Base-by-base conservation (phyloP, 2,329 filamentous ascomycete species). In the Lachnellula suecica region DNA sequence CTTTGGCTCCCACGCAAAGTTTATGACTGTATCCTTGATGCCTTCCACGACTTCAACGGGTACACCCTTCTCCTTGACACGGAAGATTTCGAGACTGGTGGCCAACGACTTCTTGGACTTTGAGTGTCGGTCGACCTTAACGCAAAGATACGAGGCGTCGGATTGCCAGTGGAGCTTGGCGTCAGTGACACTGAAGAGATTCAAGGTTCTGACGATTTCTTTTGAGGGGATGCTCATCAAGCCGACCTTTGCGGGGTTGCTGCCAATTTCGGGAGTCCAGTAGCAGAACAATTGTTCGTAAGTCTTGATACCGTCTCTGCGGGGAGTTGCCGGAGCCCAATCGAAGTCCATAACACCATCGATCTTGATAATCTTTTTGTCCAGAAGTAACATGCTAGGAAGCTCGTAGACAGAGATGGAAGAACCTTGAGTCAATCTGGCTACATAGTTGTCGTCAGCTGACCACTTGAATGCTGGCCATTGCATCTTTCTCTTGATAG, bases 381-480 rank as follows among this genome's bases (percentile, higher is more conserved):
- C 90, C 56, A 96, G 79, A 43, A 96, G 81, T 68, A 88, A 89
- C 91, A 96, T 96, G 66, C 86, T 82, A 38, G 91, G 91, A 13
- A 91, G 77, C 71, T 96, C 91, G 71, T 96, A 96, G 65, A 96
- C 84, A 47, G 90, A 94, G 67, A 99, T 96, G 50, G 89, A 91
- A 62, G 91, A 84, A 60, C 88, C 89, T 60, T 91, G 91, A 57
- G 85, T 91, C 77, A 97, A 85, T 58, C 94, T 86, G 20, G 94
- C 94, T 57, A 97, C 92, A 70, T 96, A 99, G 72, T 95, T 94
- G 74, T 97, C 91, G 68, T 99, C 94, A 3, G 94, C 79, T 25
- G 94, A 97, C 94, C 94, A 99, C 78, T 99, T 99, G 84, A 99
- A 99, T 2, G 93, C 92, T 22, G 94, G 94, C 94, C 94, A 99